Percentiles rank a stretch among this genome's conserved stretches.
These are phyloP conservation scores for Fusarium sp. DNA, from an alignment of 2,329 filamentous ascomycete species.

Conservation along the genomic window DNA sequence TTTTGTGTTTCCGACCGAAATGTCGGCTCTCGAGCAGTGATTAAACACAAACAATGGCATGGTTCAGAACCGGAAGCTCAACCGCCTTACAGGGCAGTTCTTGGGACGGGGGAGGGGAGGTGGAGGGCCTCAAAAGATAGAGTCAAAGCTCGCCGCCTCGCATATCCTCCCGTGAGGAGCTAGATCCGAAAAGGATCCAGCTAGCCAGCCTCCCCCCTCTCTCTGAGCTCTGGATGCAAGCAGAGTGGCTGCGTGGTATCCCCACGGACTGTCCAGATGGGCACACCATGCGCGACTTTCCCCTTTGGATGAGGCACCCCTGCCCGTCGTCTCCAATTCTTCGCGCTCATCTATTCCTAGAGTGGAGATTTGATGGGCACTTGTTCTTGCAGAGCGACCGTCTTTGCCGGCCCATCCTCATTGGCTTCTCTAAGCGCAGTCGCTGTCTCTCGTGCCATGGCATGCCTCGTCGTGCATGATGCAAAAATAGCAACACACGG, in stretches of 20 bases:
- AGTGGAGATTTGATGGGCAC: slow-evolving; percentile 41
- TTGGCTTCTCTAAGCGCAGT: slow-evolving; percentile 64
- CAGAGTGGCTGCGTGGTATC: slow-evolving; percentile 42
- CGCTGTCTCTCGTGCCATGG: slow-evolving; percentile 46
- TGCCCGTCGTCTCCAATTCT: slow-evolving; percentile 39
- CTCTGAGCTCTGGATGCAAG: slow-evolving; percentile 34
- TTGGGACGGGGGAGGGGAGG: slow-evolving; percentile 24
- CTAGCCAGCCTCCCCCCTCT: slow-evolving; percentile 16
- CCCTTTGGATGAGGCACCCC: slow-evolving; percentile 39
- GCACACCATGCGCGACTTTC: slow-evolving; percentile 49
- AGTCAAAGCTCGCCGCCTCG: slow-evolving; percentile 39
- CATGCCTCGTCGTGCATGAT: slow-evolving; percentile 44
- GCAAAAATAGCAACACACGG: slow-evolving; percentile 54
- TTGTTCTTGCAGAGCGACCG: slow-evolving; percentile 37
- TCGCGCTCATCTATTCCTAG: slow-evolving; percentile 48
- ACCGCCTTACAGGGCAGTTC: slow-evolving; percentile 25
- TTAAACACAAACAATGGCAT: neutral
- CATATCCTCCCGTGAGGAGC: slow-evolving; percentile 34
- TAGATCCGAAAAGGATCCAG: slow-evolving; percentile 35
- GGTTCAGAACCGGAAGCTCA: slow-evolving; percentile 13
- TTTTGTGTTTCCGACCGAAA: neutral
- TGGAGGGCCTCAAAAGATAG: slow-evolving; percentile 39
- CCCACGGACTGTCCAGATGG: slow-evolving; percentile 40
- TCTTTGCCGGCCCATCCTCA: slow-evolving; percentile 49
- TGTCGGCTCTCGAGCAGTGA: neutral